These are phyloP conservation scores for Leccinum arenicola DNA, from an alignment of 768 basidiomycete species.

Conservation along the genomic window DNA sequence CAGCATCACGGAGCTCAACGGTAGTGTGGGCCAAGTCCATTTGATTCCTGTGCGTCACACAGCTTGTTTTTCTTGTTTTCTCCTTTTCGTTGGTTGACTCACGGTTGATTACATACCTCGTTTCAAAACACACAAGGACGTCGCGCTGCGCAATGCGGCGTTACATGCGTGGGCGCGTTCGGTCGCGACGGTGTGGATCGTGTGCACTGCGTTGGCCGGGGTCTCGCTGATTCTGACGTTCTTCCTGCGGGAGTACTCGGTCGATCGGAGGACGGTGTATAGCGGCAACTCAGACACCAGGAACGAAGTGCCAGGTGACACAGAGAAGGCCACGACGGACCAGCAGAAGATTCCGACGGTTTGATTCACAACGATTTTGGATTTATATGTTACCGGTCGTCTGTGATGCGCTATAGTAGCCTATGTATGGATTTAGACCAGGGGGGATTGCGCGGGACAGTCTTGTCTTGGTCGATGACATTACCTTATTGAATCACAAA, in stretches of 20 bases:
- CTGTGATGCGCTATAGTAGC: not conserved
- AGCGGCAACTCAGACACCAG: constrained; percentile 14
- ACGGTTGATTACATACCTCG: not conserved
- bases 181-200: constrained; percentile 63
- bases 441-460: no score
- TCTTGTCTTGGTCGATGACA: no score
- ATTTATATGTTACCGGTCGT: not conserved
- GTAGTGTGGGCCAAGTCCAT: constrained; percentile 43
- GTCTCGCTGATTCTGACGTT: constrained; percentile 36
- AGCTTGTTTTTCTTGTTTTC: not conserved
- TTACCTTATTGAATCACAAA: no score
- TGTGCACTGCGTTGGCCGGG: constrained; percentile 56
- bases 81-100: not conserved
- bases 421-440: no score
- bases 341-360: not conserved
- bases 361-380: not conserved
- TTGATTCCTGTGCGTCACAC: constrained; percentile 11
- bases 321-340: not conserved
- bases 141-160: constrained; percentile 32
- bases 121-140: not conserved
- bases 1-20: constrained; percentile 39
- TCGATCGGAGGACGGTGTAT: constrained; percentile 50
- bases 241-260: constrained; percentile 57
- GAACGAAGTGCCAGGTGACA: constrained; percentile 22
- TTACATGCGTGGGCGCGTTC: constrained; percentile 63